Evolutionary conservation across 177 flowering plant genomes (phyloP).

Genomic region (Vitis hybrid): DNA sequence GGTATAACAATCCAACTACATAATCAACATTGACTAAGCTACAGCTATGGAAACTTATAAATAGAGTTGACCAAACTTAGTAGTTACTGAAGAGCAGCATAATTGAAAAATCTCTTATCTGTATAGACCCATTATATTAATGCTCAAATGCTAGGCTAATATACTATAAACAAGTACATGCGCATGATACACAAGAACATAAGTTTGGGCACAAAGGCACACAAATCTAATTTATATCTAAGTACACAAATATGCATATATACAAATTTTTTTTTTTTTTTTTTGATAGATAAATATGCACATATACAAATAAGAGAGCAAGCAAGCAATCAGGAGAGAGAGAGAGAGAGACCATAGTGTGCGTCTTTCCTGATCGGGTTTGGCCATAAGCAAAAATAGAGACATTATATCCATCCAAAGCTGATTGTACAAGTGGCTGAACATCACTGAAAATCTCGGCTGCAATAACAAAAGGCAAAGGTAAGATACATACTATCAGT

Average conservation of each 20-base stretch:
- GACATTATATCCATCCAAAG: conserved; percentile 95
- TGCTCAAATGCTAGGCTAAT: too few relatives aligned
- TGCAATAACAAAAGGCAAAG: conserved; percentile 32
- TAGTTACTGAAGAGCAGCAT: too few relatives aligned
- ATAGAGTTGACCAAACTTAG: too few relatives aligned
- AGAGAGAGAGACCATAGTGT: conserved; percentile 77
- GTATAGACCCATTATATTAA: too few relatives aligned
- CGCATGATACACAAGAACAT: background rate
- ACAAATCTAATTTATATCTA: background rate
- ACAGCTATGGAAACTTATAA: too few relatives aligned
- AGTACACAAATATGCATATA: too few relatives aligned
- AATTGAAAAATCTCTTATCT: too few relatives aligned
- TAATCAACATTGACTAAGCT: too few relatives aligned
- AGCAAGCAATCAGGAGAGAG: conserved; percentile 16
- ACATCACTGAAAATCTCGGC: conserved; percentile 90
- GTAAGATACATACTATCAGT: background rate
- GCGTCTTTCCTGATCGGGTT: conserved; percentile 86
- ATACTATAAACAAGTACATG: background rate
- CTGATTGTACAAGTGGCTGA: conserved; percentile 96
- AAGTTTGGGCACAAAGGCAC: background rate
- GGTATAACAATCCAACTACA: too few relatives aligned
- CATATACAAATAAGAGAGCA: conserved; percentile 3
- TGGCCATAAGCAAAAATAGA: conserved; percentile 94
- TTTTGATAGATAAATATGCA: background rate
- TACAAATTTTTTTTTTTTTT: too few relatives aligned